A percentile compares a stretch with the other conserved stretches of the same genome.
Evolutionary conservation across 2,329 filamentous ascomycete species (phyloP).

Genomic region (Aureobasidium sp.): DNA sequence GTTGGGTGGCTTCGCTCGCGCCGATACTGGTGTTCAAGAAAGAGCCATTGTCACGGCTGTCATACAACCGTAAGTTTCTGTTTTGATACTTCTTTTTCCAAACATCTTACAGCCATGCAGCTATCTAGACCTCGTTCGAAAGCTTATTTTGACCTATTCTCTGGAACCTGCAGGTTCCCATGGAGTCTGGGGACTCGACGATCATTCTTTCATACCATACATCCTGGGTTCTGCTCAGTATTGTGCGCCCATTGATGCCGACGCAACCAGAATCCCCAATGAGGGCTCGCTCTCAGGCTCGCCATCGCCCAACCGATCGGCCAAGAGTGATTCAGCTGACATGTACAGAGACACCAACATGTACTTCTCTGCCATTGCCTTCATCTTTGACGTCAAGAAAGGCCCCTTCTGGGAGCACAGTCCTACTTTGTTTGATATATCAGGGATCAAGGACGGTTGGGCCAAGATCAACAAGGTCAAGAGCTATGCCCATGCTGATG

Average conservation of each 20-base stretch:
- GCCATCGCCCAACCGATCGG: slow-evolving; percentile 64
- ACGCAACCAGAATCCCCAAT: slow-evolving; percentile 44
- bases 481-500: neutral
- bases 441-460: slow-evolving; percentile 82
- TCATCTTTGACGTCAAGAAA: slow-evolving; percentile 95
- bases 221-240: slow-evolving; percentile 92
- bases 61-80: slow-evolving; percentile 64
- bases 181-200: slow-evolving; percentile 97
- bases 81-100: neutral
- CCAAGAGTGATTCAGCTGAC: slow-evolving; percentile 35
- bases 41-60: slow-evolving; percentile 73
- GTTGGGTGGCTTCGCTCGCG: slow-evolving; percentile 66
- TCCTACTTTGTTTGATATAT: slow-evolving; percentile 89
- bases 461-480: slow-evolving; percentile 77
- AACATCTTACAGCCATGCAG: slow-evolving; percentile 35
- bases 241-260: slow-evolving; percentile 50
- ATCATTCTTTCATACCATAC: slow-evolving; percentile 90
- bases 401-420: slow-evolving; percentile 94
- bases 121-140: slow-evolving; percentile 73
- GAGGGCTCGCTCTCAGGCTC: slow-evolving; percentile 67
- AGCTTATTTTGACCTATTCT: slow-evolving; percentile 81
- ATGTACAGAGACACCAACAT: slow-evolving; percentile 45
- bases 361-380: slow-evolving; percentile 93
- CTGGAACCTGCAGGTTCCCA: slow-evolving; percentile 94
- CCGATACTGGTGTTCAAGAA: slow-evolving; percentile 53